These are phyloP conservation scores for Drosera spatulata DNA, from an alignment of 179 eudicot species.

Conservation along the genomic window DNA sequence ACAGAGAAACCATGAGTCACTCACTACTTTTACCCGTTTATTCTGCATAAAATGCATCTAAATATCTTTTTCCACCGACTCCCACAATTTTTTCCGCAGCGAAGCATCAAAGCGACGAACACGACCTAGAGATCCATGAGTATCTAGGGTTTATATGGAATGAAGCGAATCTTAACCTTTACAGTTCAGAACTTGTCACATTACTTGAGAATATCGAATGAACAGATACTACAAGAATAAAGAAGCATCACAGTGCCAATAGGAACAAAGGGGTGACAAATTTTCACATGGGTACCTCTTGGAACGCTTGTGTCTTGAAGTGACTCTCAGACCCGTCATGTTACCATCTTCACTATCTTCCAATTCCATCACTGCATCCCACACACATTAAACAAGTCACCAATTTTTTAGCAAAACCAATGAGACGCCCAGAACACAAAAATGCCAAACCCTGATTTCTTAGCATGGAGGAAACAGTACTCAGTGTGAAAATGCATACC, in stretches of 20 bases:
- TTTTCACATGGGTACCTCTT: conserved; percentile 40
- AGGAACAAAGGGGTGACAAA: neutral
- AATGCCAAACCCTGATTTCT: neutral
- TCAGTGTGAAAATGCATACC: neutral
- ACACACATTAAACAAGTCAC: neutral
- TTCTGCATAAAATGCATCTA: neutral
- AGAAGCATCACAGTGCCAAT: neutral
- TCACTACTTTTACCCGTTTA: neutral
- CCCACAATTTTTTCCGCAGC: neutral
- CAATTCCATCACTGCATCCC: conserved; percentile 36
- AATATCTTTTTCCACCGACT: neutral
- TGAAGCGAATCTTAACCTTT: too few species aligned
- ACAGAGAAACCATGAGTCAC: too few species aligned
- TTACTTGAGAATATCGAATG: too few species aligned
- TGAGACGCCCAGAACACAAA: neutral
- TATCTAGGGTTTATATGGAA: too few species aligned
- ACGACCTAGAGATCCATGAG: too few species aligned
- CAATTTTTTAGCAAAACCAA: neutral
- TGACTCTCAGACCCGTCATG: conserved; percentile 21
- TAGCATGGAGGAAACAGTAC: neutral
- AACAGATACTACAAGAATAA: neutral
- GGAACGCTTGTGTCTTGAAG: conserved; percentile 51
- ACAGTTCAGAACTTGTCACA: too few species aligned
- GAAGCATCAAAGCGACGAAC: neutral
- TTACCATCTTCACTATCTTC: conserved; percentile 32